These are phyloP conservation scores for Metschnikowia koreensis DNA, from an alignment of 805 yeast genomes.

Conservation along the genomic window DNA sequence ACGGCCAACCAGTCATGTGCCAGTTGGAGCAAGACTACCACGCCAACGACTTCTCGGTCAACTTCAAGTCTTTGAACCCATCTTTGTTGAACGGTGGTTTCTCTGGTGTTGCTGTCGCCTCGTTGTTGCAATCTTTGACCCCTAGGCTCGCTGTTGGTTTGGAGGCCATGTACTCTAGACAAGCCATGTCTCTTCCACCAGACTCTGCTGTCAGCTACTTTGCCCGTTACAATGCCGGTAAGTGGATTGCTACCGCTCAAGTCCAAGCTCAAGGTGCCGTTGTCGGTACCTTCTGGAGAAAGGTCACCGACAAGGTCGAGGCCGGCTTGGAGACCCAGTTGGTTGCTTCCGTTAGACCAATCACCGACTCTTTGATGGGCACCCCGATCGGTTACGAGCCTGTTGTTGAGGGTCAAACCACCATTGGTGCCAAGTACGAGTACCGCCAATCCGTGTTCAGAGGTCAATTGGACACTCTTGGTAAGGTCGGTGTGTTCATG, in stretches of 20 bases:
- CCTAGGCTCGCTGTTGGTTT: conserved; percentile 83
- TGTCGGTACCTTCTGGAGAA: conserved; percentile 90
- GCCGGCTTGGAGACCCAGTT: conserved; percentile 89
- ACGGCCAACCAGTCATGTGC: conserved; percentile 88
- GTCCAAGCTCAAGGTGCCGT: conserved; percentile 89
- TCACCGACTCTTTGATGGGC: conserved; percentile 72
- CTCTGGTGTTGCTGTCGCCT: conserved; percentile 90
- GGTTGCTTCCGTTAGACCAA: conserved; percentile 72
- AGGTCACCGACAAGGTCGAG: conserved; percentile 87
- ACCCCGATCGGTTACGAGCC: conserved; percentile 81
- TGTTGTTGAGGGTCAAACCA: conserved; percentile 85
- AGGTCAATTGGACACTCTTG: conserved; percentile 88
- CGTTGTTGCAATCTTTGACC: conserved; percentile 85
- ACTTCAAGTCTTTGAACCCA: conserved; percentile 90
- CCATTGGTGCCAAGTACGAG: conserved; percentile 96
- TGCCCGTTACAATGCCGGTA: conserved; percentile 82
- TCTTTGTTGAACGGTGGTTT: conserved; percentile 69
- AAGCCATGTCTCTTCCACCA: conserved; percentile 65
- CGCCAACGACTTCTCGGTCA: conserved; percentile 83
- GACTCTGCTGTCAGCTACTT: conserved; percentile 89
- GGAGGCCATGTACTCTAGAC: conserved; percentile 86
- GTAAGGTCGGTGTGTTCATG: conserved; percentile 86
- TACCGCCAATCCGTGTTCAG: conserved; percentile 95
- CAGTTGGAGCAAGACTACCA: conserved; percentile 96
- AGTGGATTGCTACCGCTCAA: conserved; percentile 94